Evolutionary conservation across 1,284 basidiomycete species (phyloP).

Genomic region (Puccinia polysora): DNA sequence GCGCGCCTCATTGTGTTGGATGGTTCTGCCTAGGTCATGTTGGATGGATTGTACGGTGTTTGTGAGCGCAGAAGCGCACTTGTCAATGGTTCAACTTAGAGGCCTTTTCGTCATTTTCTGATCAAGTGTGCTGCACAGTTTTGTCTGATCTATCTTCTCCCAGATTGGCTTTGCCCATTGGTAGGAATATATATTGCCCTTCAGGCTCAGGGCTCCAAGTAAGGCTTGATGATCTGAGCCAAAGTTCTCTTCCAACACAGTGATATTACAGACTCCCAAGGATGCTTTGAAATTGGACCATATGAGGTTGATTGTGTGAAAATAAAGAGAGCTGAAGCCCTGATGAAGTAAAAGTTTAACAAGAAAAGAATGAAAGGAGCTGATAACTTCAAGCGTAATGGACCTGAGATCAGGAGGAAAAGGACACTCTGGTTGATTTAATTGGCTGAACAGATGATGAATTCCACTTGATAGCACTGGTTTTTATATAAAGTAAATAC

Average conservation of each 20-base stretch:
- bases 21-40: not conserved
- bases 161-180: not conserved
- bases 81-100: not conserved
- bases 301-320: constrained; percentile 3
- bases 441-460: no score
- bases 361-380: no score
- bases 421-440: no score
- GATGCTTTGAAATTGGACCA: constrained; percentile 15
- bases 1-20: not conserved
- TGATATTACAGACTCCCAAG: no score
- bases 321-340: no score
- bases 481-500: no score
- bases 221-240: constrained; percentile 1
- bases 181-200: no score
- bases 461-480: no score
- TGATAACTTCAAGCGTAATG: no score
- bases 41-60: not conserved
- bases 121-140: not conserved
- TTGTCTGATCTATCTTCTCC: not conserved
- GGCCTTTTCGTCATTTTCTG: no score
- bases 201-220: not conserved
- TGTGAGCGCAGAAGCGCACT: not conserved
- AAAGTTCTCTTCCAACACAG: not conserved
- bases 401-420: no score
- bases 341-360: no score